Base-by-base conservation (phyloP, 116 monocot species). In the Posidonia oceanica region DNA sequence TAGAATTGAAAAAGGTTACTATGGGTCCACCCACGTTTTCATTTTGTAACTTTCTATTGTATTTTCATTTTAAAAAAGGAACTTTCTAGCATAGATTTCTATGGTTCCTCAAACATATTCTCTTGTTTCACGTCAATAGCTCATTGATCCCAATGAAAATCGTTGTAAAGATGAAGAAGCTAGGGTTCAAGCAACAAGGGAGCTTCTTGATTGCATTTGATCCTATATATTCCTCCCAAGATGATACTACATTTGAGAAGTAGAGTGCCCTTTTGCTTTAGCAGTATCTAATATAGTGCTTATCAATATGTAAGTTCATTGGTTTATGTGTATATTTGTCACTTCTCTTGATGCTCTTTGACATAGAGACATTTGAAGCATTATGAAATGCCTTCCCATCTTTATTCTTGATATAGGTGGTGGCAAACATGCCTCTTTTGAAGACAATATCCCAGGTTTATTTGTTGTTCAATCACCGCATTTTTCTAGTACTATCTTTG, bases 191-290 rank as follows among this genome's bases (percentile, higher is more conserved):
- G n/a, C n/a, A n/a, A n/a, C n/a, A n/a, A n/a, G n/a, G n/a, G n/a
- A n/a, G n/a, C n/a, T n/a, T n/a, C n/a, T n/a, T n/a, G n/a, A n/a
- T n/a, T n/a, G n/a, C n/a, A n/a, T n/a, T n/a, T n/a, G n/a, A n/a
- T n/a, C 14, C 58, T 20, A 17, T 63, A 36, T 63, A 40, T 66
- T 66, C 42, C 18, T 20, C 39, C 17, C 72, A 98, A 93, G 98
- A 98, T 87, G 98, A 98, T 64, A 98, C 93, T 52, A 80, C 93
- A 57, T 98, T 98, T 76, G 98, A 98, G 82, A 98, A 93, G 77
- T 90, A 93, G 67, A 98, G 98, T 81, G 90, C 98, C 57, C 86
- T 98, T 77, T 98, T 93, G 98, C 98, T 67, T 63, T 98, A 64
- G 98, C 98, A 3, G 84, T 98, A 69, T 98, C 98, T 21, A 93